A percentile compares a stretch with the other conserved stretches of the same genome.
Evolutionary conservation across 805 yeast species (phyloP).

Genomic region (Hanseniaspora thailandica): DNA sequence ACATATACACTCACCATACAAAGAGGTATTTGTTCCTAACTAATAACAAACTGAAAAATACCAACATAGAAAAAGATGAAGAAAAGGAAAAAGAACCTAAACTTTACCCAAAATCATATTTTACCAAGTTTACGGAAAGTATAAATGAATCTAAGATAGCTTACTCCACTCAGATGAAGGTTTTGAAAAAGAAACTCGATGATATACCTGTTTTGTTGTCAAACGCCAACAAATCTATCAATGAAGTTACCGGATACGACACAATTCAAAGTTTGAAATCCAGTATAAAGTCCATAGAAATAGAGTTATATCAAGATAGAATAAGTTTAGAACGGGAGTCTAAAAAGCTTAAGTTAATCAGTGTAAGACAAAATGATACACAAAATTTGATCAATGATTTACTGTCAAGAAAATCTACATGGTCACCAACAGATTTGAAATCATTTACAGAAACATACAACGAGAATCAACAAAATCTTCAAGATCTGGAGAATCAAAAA

Average conservation of each 20-base stretch:
- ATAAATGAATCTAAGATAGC: background rate
- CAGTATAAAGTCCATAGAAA: constrained; percentile 47
- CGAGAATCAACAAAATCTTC: constrained; percentile 65
- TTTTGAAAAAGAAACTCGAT: constrained; percentile 22
- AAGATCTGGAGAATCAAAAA: constrained; percentile 43
- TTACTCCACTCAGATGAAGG: constrained; percentile 18
- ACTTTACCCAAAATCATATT: background rate
- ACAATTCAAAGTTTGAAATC: constrained; percentile 60
- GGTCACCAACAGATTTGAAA: constrained; percentile 73
- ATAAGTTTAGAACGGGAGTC: constrained; percentile 40
- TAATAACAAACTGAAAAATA: background rate
- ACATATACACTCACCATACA: background rate
- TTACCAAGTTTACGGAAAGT: background rate
- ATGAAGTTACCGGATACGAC: constrained; percentile 86
- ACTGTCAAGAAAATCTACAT: constrained; percentile 67
- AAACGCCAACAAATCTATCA: constrained; percentile 52
- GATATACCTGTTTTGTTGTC: constrained; percentile 30
- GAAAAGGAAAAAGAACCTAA: background rate
- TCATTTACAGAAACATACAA: constrained; percentile 70
- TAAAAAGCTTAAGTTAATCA: constrained; percentile 44
- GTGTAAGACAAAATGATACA: constrained; percentile 50
- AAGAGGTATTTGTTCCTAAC: background rate
- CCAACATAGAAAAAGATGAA: background rate
- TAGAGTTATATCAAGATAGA: constrained; percentile 38
- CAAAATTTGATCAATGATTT: constrained; percentile 82